Percentiles rank a stretch among this genome's conserved stretches.
phyloP scores from a whole-genome alignment of 1,284 basidiomycete species.

The Cryptococcus maquisensis region DNA sequence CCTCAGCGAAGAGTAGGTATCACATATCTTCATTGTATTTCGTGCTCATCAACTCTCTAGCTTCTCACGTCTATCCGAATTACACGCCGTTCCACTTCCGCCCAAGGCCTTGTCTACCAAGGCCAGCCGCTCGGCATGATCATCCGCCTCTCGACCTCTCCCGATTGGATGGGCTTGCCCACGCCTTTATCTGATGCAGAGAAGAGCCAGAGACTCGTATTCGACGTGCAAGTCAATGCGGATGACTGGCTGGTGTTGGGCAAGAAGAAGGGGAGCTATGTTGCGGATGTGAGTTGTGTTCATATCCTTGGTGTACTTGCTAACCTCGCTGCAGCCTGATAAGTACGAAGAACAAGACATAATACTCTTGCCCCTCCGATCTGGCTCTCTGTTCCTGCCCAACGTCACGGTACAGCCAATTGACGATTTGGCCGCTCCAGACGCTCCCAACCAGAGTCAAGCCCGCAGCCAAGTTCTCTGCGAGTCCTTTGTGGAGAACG shows the following conservation, averaged over 20 bases:
- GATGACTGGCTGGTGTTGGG: constrained; percentile 44
- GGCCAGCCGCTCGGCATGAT: constrained; percentile 35
- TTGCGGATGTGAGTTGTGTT: constrained; percentile 20
- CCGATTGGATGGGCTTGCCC: constrained; percentile 29
- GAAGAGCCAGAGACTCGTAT: constrained; percentile 21
- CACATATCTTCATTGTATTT: not conserved
- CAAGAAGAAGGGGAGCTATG: constrained; percentile 38
- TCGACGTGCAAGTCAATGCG: constrained; percentile 30
- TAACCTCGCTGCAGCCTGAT: constrained; percentile 9
- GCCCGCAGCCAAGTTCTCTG: constrained; percentile 18
- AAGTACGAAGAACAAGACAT: constrained; percentile 20
- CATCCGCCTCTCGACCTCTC: constrained; percentile 23
- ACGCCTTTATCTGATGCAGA: not conserved
- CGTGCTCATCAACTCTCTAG: constrained; percentile 5
- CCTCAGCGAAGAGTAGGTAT: constrained; percentile 33
- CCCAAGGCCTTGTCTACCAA: constrained; percentile 30
- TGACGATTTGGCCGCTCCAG: not conserved
- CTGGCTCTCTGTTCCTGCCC: constrained; percentile 37
- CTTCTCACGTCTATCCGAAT: constrained; percentile 30
- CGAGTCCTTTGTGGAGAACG: constrained; percentile 47
- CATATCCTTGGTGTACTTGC: not conserved
- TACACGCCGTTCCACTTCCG: not conserved
- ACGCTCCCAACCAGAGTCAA: not conserved
- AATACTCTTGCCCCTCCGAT: constrained; percentile 38
- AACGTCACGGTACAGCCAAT: constrained; percentile 24